A percentile compares a stretch with the other conserved stretches of the same genome.
These are phyloP conservation scores for Castanea mollissima DNA, from an alignment of 306 rosid genomes.

Conservation along the genomic window DNA sequence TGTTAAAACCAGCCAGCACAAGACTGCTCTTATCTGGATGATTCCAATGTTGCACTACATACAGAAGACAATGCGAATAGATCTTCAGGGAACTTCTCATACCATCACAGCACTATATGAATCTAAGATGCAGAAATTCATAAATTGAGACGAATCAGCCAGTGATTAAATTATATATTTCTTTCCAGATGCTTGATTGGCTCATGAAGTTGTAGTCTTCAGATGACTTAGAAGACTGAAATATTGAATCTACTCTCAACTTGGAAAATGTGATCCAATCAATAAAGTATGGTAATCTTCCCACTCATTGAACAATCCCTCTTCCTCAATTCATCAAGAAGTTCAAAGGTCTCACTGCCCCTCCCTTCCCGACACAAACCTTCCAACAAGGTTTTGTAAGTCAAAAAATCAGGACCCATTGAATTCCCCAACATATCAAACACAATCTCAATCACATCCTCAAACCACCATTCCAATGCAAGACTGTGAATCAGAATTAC, in stretches of 20 bases:
- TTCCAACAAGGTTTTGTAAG: slow-evolving; percentile 75
- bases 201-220: not conserved
- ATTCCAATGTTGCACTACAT: no score
- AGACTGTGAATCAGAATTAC: slow-evolving; percentile 66
- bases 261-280: slow-evolving; percentile 46
- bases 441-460: slow-evolving; percentile 62
- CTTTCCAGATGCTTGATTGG: not conserved
- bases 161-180: not conserved
- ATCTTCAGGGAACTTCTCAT: no score
- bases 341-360: slow-evolving; percentile 51
- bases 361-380: slow-evolving; percentile 73
- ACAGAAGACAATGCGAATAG: no score
- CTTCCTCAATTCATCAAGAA: slow-evolving; percentile 66
- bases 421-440: slow-evolving; percentile 69
- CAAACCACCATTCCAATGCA: slow-evolving; percentile 56
- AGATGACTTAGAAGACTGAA: not conserved
- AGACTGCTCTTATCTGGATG: no score
- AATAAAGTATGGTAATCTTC: slow-evolving; percentile 55
- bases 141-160: not conserved
- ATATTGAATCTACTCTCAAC: not conserved
- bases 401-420: slow-evolving; percentile 73
- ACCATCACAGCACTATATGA: no score
- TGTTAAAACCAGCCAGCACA: no score
- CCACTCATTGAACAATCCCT: slow-evolving; percentile 50
- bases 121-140: not conserved